Evolutionary conservation across 2,329 filamentous ascomycete species (phyloP), one percentile per base, ranked within the genome.

Genomic region (Stemphylium beticola): DNA sequence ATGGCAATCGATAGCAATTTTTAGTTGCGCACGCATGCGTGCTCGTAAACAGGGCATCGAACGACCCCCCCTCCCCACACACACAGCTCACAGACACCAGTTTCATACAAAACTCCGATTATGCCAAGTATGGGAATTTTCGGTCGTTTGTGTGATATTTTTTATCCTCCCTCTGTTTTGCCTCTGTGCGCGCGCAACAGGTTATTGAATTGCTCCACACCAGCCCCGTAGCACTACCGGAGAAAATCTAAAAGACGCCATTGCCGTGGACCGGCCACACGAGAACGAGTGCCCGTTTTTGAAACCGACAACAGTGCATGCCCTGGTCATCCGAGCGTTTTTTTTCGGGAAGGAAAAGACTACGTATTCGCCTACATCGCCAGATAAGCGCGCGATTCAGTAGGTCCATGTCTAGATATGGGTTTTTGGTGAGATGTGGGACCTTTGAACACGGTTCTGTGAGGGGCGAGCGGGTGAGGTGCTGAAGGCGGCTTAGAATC

Each of bases 181-280:
- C 32, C 49, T 49, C 43, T 43, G 50, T 43, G 50, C 50, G 45
- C 12, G 15, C n/a, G 22, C 22, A 24, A 24, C 26, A 44, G 32
- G 26, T 29, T 50, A 44, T 50, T 50, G 51, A 29, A 39, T 33
- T 39, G 26, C 46, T 38, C 51, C 51, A 43, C 51, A 39, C 39
- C 17, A 5, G 39, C 51, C 51, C 51, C 51, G 47, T 55, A 46
- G 33, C 38, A 46, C 40, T 31, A 51, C 31, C 47, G 48, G 42
- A 45, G 34, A 55, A 55, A 51, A 55, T 51, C n/a, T n/a, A n/a
- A 44, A 31, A 31, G 44, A 36, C 50, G 50, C 44, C 31, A 53
- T 42, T 44, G 50, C 44, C 31, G 49, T 42, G 34, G 34, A 39
- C 32, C 32, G 32, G 51, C 26, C 29, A 49, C 51, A 55, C 52